Conservation (phyloP, 441 rosid genomes). For the Aleurites moluccanus region DNA sequence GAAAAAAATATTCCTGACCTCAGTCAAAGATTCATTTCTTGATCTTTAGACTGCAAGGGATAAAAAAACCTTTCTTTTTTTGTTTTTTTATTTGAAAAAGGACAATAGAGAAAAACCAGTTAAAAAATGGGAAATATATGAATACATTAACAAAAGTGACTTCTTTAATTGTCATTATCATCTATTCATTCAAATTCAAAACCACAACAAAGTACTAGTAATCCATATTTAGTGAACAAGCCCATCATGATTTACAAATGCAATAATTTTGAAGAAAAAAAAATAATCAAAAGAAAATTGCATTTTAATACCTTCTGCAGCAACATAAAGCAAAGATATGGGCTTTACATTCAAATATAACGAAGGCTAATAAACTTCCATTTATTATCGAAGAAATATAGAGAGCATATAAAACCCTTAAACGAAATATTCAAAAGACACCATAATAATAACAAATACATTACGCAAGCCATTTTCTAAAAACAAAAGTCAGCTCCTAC, state of each 20-base stretch:
- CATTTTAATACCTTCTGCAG: slow-evolving; percentile 10
- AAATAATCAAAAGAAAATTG: neutral
- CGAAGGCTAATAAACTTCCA: slow-evolving; percentile 34
- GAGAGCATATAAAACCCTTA: neutral
- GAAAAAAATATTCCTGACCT: neutral
- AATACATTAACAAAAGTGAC: neutral
- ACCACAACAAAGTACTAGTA: neutral
- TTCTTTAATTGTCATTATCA: neutral
- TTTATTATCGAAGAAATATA: slow-evolving; percentile 5
- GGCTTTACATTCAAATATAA: slow-evolving; percentile 16
- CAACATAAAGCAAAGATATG: neutral
- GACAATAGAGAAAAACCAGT: neutral
- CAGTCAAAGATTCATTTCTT: neutral
- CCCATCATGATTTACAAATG: neutral
- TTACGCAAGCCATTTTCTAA: neutral
- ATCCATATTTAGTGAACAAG: neutral
- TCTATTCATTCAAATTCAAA: neutral
- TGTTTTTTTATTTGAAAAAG: neutral
- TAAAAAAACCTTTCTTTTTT: neutral
- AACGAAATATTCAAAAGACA: neutral
- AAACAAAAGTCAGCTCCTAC: neutral
- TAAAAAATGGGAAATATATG: neutral
- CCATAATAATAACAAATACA: neutral
- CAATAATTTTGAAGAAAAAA: neutral
- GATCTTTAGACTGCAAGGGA: neutral